phyloP scores from a whole-genome alignment of 129 eudicot species.

The Rutidosis leptorrhynchoides region DNA sequence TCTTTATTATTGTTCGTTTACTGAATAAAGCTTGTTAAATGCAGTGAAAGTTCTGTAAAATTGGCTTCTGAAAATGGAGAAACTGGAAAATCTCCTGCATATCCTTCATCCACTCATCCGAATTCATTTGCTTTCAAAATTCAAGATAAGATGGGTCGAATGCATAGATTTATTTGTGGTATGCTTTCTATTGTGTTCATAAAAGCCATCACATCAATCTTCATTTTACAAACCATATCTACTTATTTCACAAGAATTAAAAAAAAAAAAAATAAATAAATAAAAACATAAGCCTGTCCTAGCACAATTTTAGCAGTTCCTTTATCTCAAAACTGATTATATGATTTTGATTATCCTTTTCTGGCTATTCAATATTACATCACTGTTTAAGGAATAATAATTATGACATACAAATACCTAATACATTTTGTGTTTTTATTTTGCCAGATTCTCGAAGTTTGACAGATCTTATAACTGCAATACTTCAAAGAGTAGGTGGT shows the following conservation, averaged over 20 bases:
- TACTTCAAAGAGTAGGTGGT: slow-evolving; percentile 83
- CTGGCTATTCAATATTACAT: background rate
- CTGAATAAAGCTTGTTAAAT: slow-evolving; percentile 17
- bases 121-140: slow-evolving; percentile 73
- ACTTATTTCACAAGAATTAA: background rate
- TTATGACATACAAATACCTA: background rate
- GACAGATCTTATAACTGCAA: slow-evolving; percentile 76
- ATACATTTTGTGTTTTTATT: slow-evolving; percentile 14
- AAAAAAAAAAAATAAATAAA: no score
- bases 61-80: slow-evolving; percentile 70
- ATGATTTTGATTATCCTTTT: background rate
- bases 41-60: slow-evolving; percentile 78
- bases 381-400: background rate
- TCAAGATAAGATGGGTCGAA: slow-evolving; percentile 84
- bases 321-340: background rate
- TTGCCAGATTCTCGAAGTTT: slow-evolving; percentile 65
- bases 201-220: background rate
- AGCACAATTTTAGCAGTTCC: background rate
- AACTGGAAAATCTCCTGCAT: slow-evolving; percentile 48
- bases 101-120: slow-evolving; percentile 50
- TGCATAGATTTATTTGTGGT: slow-evolving; percentile 91
- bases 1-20: slow-evolving; percentile 9
- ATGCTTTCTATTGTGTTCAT: slow-evolving; percentile 26
- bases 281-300: background rate
- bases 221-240: background rate